These are phyloP conservation scores for Kwoniella bestiolae DNA, from an alignment of 768 basidiomycete species.

Conservation along the genomic window DNA sequence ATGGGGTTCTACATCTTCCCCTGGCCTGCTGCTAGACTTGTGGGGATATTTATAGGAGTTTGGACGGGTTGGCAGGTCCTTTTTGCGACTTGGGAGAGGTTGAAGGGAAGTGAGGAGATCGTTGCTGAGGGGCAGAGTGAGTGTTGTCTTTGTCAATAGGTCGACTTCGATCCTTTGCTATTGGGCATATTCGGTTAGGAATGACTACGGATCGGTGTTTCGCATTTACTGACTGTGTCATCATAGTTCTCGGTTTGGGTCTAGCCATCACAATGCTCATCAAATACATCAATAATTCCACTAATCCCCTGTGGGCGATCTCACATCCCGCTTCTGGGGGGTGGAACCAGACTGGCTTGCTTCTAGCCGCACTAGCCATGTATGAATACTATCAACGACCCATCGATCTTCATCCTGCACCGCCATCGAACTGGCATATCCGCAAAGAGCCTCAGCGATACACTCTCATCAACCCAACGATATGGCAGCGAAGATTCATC, in stretches of 20 bases:
- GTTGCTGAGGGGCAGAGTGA: constrained; percentile 45
- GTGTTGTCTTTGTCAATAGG: constrained; percentile 25
- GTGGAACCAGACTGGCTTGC: constrained; percentile 70
- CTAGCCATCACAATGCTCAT: constrained; percentile 69
- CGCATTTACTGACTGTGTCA: too few relatives aligned
- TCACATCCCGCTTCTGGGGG: constrained; percentile 69
- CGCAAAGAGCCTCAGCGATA: constrained; percentile 2
- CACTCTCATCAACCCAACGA: neutral
- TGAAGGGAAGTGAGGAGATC: constrained; percentile 45
- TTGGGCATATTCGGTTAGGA: too few relatives aligned
- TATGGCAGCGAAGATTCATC: constrained; percentile 17
- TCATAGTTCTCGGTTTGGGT: constrained; percentile 68
- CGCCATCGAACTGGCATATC: constrained; percentile 10
- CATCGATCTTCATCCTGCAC: constrained; percentile 29
- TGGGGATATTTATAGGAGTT: constrained; percentile 66
- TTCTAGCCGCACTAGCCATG: constrained; percentile 66
- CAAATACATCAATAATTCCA: constrained; percentile 78
- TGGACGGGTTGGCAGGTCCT: constrained; percentile 63
- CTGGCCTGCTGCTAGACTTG: constrained; percentile 59
- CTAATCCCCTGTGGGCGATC: constrained; percentile 86
- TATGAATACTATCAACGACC: constrained; percentile 59
- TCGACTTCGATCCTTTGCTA: too few relatives aligned
- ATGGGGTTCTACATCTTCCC: constrained; percentile 65
- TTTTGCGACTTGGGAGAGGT: constrained; percentile 65
- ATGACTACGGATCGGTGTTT: too few relatives aligned